Evolutionary conservation across 2,329 filamentous ascomycete genomes (phyloP).

Genomic region (Pseudocercospora ulei): DNA sequence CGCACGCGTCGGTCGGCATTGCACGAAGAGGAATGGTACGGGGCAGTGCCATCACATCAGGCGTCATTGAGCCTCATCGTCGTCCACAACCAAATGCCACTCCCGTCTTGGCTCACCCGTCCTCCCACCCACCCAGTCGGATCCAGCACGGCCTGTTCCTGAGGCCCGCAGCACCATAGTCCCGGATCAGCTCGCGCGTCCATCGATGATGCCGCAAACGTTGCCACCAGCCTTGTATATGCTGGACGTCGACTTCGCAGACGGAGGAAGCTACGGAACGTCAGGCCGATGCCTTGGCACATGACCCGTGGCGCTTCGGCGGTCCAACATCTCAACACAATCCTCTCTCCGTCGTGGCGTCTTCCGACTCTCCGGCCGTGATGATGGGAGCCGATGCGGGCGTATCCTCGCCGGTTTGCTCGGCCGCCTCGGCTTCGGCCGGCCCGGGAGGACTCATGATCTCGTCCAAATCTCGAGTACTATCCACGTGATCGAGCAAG

Average conservation of each 20-base stretch:
- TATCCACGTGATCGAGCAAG: conserved; percentile 78
- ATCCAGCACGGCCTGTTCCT: too few relatives aligned
- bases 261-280: background rate
- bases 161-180: too few relatives aligned
- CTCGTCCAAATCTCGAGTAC: conserved; percentile 57
- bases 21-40: too few relatives aligned
- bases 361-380: conserved; percentile 11
- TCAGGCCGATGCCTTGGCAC: conserved; percentile 1
- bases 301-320: conserved; percentile 5
- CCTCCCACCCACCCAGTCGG: too few relatives aligned
- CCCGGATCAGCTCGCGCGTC: background rate
- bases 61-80: conserved; percentile 12
- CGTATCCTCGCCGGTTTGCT: conserved; percentile 18
- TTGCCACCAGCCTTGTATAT: background rate
- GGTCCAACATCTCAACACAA: too few relatives aligned
- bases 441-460: conserved; percentile 16
- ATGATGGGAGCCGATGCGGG: conserved; percentile 5
- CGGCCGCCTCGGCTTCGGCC: conserved; percentile 13
- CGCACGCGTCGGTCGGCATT: conserved; percentile 7
- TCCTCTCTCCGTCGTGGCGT: conserved; percentile 6
- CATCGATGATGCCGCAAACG: background rate
- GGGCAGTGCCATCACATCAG: too few relatives aligned
- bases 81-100: conserved; percentile 10
- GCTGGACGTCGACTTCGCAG: conserved; percentile 1
- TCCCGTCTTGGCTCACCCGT: too few relatives aligned